Conservation (phyloP, 768 basidiomycete genomes). For the Leccinum barrowsii region DNA sequence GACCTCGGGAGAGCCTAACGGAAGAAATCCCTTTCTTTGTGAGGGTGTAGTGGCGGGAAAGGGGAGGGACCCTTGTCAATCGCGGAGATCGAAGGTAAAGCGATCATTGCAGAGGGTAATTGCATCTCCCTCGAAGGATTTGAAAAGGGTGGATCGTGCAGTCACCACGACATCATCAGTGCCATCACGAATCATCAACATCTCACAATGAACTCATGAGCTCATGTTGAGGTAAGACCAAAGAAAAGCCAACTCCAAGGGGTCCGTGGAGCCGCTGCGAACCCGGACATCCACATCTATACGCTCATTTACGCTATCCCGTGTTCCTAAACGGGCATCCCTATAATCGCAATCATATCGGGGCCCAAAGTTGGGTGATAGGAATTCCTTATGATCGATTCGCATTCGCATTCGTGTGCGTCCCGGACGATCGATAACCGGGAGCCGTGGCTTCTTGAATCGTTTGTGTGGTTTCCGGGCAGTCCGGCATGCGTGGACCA, state of each 20-base stretch:
- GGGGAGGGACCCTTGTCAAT: slow-evolving; percentile 4
- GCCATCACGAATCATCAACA: not conserved
- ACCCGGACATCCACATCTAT: not conserved
- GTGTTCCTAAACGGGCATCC: not conserved
- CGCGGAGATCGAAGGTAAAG: slow-evolving; percentile 31
- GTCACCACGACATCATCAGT: not conserved
- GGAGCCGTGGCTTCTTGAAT: not conserved
- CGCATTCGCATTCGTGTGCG: not conserved
- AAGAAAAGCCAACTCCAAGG: slow-evolving; percentile 18
- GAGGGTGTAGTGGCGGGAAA: slow-evolving; percentile 6
- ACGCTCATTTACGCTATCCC: slow-evolving; percentile 2
- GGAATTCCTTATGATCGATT: not conserved
- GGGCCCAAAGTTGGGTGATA: not conserved
- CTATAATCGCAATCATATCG: not conserved
- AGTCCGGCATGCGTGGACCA: not conserved
- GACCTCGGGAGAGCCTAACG: slow-evolving; percentile 23
- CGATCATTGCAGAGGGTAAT: slow-evolving; percentile 1
- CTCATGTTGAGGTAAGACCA: not conserved
- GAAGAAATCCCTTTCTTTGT: slow-evolving; percentile 21
- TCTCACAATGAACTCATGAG: not conserved
- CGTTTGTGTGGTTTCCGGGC: not conserved
- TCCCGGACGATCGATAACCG: slow-evolving; percentile 3
- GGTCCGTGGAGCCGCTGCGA: slow-evolving; percentile 20
- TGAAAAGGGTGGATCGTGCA: not conserved
- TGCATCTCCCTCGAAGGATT: not conserved